A percentile compares a stretch with the other conserved stretches of the same genome.
These are phyloP conservation scores for Rugonectria rugulosa DNA, from an alignment of 2,329 filamentous ascomycete species.

Conservation along the genomic window DNA sequence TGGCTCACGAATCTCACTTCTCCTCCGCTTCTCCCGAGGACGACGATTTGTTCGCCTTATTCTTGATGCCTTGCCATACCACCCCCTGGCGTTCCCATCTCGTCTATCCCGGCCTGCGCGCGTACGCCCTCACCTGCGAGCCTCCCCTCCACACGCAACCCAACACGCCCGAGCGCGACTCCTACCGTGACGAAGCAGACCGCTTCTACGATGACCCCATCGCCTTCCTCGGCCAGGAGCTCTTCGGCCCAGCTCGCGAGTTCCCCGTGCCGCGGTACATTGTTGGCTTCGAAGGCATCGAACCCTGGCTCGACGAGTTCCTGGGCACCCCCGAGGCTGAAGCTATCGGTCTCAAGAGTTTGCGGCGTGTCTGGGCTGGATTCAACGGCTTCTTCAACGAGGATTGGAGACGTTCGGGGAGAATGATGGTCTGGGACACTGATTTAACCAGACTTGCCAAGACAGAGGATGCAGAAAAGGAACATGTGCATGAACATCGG, in stretches of 20 bases:
- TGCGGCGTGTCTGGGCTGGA: conserved; percentile 60
- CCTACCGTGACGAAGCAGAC: conserved; percentile 89
- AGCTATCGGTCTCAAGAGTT: conserved; percentile 48
- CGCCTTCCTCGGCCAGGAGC: conserved; percentile 62
- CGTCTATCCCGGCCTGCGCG: conserved; percentile 75
- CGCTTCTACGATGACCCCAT: conserved; percentile 78
- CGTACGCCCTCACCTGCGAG: conserved; percentile 89
- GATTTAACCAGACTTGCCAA: conserved; percentile 41
- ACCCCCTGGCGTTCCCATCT: conserved; percentile 95
- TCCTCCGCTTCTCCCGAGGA: conserved; percentile 40
- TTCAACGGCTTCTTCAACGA: conserved; percentile 71
- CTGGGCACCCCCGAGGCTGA: conserved; percentile 50
- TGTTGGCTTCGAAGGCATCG: conserved; percentile 67
- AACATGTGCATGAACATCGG: neutral
- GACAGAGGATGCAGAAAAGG: neutral
- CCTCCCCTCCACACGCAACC: conserved; percentile 77
- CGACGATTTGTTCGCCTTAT: conserved; percentile 70
- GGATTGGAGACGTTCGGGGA: conserved; percentile 63
- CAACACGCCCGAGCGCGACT: conserved; percentile 64
- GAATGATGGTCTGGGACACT: conserved; percentile 68
- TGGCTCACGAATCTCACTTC: conserved; percentile 30
- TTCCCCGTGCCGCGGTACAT: conserved; percentile 61
- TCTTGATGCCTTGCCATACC: conserved; percentile 94
- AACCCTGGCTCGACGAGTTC: conserved; percentile 54
- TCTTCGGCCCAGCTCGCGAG: conserved; percentile 49